Evolutionary conservation across 1,284 basidiomycete species (phyloP).

Genomic region (Malassezia pachydermatis): DNA sequence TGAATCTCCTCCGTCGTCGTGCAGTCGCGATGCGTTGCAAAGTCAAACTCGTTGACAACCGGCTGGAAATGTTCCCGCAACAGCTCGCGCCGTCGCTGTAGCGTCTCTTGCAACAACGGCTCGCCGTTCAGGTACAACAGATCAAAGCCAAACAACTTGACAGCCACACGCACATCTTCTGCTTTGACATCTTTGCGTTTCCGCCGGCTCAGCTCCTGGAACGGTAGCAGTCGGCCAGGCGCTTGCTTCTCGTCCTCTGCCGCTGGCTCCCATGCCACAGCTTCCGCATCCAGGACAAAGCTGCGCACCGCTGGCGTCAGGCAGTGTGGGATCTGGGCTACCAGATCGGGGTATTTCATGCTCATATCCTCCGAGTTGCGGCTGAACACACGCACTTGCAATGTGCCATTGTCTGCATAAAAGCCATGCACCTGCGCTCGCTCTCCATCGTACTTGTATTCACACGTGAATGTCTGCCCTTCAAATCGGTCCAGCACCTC

Average conservation of each 20-base stretch:
- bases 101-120: conserved; percentile 20
- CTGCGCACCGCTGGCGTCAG: conserved; percentile 58
- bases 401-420: conserved; percentile 28
- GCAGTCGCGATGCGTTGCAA: conserved; percentile 79
- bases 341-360: conserved; percentile 94
- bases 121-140: conserved; percentile 86
- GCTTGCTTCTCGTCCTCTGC: conserved; percentile 5
- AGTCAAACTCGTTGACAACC: conserved; percentile 81
- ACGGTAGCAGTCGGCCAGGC: conserved; percentile 68
- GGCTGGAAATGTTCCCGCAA: conserved; percentile 68
- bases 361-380: conserved; percentile 99
- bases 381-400: conserved; percentile 68
- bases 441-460: conserved; percentile 99
- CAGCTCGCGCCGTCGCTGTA: conserved; percentile 58
- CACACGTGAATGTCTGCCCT: conserved; percentile 88
- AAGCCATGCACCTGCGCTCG: conserved; percentile 61
- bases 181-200: conserved; percentile 96
- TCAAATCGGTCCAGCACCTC: conserved; percentile 97
- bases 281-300: conserved; percentile 91
- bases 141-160: conserved; percentile 92
- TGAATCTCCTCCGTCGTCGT: conserved; percentile 89
- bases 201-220: conserved; percentile 88
- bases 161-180: conserved; percentile 88
- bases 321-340: conserved; percentile 75
- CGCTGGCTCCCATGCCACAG: conserved; percentile 78